A percentile compares a stretch with the other conserved stretches of the same genome.
These are phyloP conservation scores for Dendrostoma leiphaemia DNA, from an alignment of 2,329 filamentous ascomycete genomes.

Conservation along the genomic window DNA sequence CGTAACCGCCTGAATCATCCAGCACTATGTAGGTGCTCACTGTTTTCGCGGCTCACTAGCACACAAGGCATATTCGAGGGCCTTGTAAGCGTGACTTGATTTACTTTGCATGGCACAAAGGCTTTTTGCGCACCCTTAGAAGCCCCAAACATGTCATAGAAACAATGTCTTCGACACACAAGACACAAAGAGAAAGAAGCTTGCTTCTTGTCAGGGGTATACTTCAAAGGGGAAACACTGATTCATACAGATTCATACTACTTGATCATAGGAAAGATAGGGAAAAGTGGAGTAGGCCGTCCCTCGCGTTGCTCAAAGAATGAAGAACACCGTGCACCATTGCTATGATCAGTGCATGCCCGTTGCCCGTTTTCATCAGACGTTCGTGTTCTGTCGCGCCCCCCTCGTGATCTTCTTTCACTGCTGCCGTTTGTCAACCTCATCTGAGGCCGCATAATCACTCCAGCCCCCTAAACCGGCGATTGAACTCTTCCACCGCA, in stretches of 20 bases:
- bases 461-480: conserved; percentile 50
- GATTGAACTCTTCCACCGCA: conserved; percentile 66
- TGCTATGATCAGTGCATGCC: neutral
- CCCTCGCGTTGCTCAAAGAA: too few relatives aligned
- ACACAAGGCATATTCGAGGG: too few relatives aligned
- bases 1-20: too few relatives aligned
- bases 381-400: neutral
- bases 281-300: neutral
- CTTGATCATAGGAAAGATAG: neutral
- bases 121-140: too few relatives aligned
- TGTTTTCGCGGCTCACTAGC: too few relatives aligned
- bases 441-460: conserved; percentile 16
- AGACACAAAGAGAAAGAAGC: neutral
- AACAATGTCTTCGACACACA: too few relatives aligned
- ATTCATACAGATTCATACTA: neutral
- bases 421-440: neutral
- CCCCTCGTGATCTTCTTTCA: neutral
- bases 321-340: neutral
- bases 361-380: neutral
- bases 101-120: too few relatives aligned
- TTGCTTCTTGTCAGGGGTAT: neutral
- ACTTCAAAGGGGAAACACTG: neutral
- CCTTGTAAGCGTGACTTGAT: too few relatives aligned
- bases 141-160: too few relatives aligned
- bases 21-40: too few relatives aligned